phyloP scores from a whole-genome alignment of 805 yeast species.

The Wickerhamomyces queroliae region DNA sequence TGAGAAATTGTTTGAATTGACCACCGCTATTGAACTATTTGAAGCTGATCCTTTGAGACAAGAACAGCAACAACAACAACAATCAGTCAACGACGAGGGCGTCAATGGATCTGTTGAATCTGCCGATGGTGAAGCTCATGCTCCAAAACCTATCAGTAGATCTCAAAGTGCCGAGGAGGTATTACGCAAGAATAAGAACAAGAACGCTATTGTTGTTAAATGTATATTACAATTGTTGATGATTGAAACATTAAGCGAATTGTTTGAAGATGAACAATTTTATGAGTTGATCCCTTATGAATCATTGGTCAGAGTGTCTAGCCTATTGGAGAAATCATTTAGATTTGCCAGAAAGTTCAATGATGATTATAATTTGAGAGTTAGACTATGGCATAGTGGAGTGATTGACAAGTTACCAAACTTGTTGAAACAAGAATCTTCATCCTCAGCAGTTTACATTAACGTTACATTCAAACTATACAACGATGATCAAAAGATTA shows the following conservation, averaged over 20 bases:
- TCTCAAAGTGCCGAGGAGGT: conserved; percentile 30
- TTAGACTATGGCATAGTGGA: conserved; percentile 87
- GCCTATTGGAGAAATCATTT: conserved; percentile 62
- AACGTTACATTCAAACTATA: conserved; percentile 76
- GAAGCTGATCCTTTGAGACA: conserved; percentile 37
- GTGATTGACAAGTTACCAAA: conserved; percentile 91
- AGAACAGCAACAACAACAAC: conserved; percentile 17
- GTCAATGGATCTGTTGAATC: conserved; percentile 28
- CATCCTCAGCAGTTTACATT: conserved; percentile 82
- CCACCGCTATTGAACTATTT: conserved; percentile 84
- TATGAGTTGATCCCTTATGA: conserved; percentile 64
- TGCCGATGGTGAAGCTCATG: no score
- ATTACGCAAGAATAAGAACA: conserved; percentile 43
- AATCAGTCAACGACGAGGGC: conserved; percentile 9
- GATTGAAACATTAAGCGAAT: conserved; percentile 80
- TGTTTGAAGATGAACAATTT: conserved; percentile 66
- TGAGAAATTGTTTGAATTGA: conserved; percentile 63
- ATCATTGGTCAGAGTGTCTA: conserved; percentile 54
- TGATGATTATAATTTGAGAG: conserved; percentile 80
- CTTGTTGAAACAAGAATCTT: conserved; percentile 83
- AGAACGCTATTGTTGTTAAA: conserved; percentile 79
- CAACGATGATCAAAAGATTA: conserved; percentile 52
- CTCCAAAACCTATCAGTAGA: conserved; percentile 3
- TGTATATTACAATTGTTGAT: conserved; percentile 86
- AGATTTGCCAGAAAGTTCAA: conserved; percentile 83